Evolutionary conservation across 2,329 filamentous ascomycete genomes (phyloP), one percentile per base, ranked within the genome.

Genomic region (Coniochaeta sp.): DNA sequence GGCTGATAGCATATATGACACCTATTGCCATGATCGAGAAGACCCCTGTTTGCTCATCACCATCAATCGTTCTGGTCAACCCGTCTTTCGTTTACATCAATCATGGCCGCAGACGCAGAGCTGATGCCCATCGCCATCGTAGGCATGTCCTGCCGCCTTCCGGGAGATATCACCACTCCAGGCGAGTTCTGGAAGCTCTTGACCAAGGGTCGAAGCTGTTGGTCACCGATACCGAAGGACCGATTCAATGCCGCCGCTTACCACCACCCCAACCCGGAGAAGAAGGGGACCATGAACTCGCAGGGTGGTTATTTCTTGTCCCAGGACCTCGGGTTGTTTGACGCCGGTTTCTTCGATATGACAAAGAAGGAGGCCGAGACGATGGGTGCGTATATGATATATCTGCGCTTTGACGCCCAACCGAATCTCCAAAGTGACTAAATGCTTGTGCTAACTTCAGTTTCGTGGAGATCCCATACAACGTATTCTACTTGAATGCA

Each of bases 261-360:
- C 64, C 67, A 73, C 56, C 71, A 76, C 57, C 68, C 69, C 7
- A 70, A 73, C 43, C 70, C 69, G 0, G 67, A 66, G 57, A 68
- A 72, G 59, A 66, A 75, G 66, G 74, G 65, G 47, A 57, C 64
- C 60, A 64, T 73, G 63, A 74, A 74, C 61, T 65, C 68, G 4
- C 57, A 60, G 4, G 68, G 71, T 7, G 70, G 72, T 3, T 73
- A 73, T 59, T 72, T 74, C 31, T 63, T 75, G 33, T 63, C 65
- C 4, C 64, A 69, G 44, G 70, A 74, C 34, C 59, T 68, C 3
- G 62, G 64, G 9, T 59, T 66, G 57, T 72, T 71, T 59, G 68
- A 74, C 61, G 71, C 69, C 33, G 64, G 64, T 2, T 76, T 75
- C 56, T 75, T 73, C 65, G 69, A 73, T 44, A 73, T 76, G 22